phyloP scores from a whole-genome alignment of 768 basidiomycete genomes.

The Asterophora parasitica region DNA sequence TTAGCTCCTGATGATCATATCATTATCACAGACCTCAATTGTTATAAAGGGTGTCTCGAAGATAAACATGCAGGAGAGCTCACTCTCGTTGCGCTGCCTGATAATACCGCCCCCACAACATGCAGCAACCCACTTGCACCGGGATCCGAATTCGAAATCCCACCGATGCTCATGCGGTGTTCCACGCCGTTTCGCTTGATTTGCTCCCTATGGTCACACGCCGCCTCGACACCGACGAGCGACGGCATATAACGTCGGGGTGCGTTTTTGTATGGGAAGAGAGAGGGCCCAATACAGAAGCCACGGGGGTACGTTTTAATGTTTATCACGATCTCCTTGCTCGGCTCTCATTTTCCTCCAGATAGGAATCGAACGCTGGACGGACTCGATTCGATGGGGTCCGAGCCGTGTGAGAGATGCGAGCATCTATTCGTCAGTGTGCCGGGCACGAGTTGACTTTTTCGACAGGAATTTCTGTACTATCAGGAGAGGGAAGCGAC shows the following conservation, averaged over 20 bases:
- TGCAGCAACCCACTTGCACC: constrained; percentile 69
- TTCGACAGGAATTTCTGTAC: constrained; percentile 64
- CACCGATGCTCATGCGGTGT: constrained; percentile 67
- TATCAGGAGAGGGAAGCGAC: constrained; percentile 63
- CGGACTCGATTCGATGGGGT: constrained; percentile 76
- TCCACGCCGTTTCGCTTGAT: constrained; percentile 61
- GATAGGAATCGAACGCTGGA: constrained; percentile 81
- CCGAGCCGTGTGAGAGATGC: constrained; percentile 76
- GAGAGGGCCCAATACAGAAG: constrained; percentile 60
- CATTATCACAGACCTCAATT: constrained; percentile 18
- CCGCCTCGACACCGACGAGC: constrained; percentile 72
- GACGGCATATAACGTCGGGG: constrained; percentile 64
- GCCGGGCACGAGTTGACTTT: constrained; percentile 8
- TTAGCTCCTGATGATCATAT: constrained; percentile 21
- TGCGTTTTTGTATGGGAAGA: constrained; percentile 85
- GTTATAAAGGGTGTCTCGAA: constrained; percentile 15
- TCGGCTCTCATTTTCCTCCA: constrained; percentile 23
- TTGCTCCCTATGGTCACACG: constrained; percentile 63
- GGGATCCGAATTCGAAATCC: constrained; percentile 59
- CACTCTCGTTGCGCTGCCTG: constrained; percentile 8
- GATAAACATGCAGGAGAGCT: constrained; percentile 3
- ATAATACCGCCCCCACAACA: constrained; percentile 17
- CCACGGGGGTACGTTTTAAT: constrained; percentile 54
- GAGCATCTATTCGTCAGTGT: constrained; percentile 18
- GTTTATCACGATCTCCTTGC: constrained; percentile 1